Evolutionary conservation across 2,329 filamentous ascomycete genomes (phyloP).

Genomic region (Clarireedia paspali): DNA sequence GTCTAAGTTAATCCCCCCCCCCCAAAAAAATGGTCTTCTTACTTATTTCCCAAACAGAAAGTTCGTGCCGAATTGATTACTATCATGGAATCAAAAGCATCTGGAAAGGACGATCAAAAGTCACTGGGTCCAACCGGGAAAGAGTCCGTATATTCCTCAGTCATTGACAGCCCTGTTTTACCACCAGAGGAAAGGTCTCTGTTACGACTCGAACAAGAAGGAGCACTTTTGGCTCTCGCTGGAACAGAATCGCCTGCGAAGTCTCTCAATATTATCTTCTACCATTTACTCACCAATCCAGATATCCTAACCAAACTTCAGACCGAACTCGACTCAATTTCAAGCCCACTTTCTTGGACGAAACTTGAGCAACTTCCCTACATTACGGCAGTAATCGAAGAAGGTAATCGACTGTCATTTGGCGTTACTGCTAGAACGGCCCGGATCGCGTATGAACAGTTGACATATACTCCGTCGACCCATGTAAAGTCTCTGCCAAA

Average conservation of each 20-base stretch:
- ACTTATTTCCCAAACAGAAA: not conserved
- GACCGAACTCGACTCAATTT: slow-evolving; percentile 26
- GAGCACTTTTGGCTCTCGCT: slow-evolving; percentile 26
- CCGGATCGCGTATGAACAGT: slow-evolving; percentile 16
- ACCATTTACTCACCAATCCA: slow-evolving; percentile 31
- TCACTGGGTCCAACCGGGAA: slow-evolving; percentile 2
- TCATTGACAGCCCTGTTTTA: slow-evolving; percentile 22
- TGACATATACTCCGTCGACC: too few relatives aligned
- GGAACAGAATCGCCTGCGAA: slow-evolving; percentile 33
- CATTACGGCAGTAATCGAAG: slow-evolving; percentile 27
- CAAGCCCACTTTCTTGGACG: not conserved
- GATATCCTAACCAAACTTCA: slow-evolving; percentile 25
- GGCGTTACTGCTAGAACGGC: slow-evolving; percentile 26
- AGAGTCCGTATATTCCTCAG: slow-evolving; percentile 23
- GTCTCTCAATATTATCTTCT: slow-evolving; percentile 30
- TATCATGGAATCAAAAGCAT: not conserved
- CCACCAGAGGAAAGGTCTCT: slow-evolving; percentile 30
- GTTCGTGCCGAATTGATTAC: slow-evolving; percentile 4
- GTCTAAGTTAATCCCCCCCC: too few relatives aligned
- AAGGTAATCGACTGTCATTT: slow-evolving; percentile 26
- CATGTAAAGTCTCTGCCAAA: too few relatives aligned
- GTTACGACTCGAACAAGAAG: slow-evolving; percentile 29
- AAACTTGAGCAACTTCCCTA: slow-evolving; percentile 23
- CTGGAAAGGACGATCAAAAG: not conserved
- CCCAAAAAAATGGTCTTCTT: too few relatives aligned